Conservation (phyloP, 2,329 filamentous ascomycete genomes). For the Colletotrichum abscissum region DNA sequence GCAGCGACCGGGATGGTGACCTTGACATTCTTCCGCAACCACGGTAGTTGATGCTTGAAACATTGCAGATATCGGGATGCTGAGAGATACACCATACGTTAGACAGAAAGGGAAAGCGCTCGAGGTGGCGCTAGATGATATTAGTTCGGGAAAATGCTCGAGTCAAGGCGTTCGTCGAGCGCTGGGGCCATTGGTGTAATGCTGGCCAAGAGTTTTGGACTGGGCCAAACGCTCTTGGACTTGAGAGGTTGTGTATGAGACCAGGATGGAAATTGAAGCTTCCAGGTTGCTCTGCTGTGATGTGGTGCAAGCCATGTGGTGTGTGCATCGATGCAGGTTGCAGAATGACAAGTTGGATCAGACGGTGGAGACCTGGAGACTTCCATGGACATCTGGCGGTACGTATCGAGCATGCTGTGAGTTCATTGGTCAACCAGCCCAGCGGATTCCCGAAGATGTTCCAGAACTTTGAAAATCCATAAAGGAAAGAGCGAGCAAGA, state of each 20-base stretch:
- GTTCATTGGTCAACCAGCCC: neutral
- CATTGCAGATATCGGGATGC: neutral
- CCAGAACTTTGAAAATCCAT: neutral
- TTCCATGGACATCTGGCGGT: neutral
- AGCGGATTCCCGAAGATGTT: neutral
- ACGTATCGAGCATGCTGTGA: neutral
- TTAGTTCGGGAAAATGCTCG: neutral
- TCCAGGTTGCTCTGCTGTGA: neutral
- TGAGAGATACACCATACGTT: neutral
- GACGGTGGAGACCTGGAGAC: neutral
- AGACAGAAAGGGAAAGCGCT: neutral
- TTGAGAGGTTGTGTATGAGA: neutral
- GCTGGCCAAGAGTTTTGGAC: neutral
- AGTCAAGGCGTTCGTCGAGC: neutral
- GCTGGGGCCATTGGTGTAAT: neutral
- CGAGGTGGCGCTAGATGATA: neutral
- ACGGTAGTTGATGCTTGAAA: neutral
- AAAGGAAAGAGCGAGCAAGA: neutral
- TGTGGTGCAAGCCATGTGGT: neutral
- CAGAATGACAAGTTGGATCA: neutral
- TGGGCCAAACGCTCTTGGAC: neutral
- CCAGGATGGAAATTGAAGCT: neutral
- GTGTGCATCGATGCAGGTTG: neutral
- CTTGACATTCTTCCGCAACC: neutral
- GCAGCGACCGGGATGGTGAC: neutral